Evolutionary conservation across 108 stramenopile genomes (phyloP), one percentile per base, ranked within the genome.

Genomic region (Epithemia pelagica): DNA sequence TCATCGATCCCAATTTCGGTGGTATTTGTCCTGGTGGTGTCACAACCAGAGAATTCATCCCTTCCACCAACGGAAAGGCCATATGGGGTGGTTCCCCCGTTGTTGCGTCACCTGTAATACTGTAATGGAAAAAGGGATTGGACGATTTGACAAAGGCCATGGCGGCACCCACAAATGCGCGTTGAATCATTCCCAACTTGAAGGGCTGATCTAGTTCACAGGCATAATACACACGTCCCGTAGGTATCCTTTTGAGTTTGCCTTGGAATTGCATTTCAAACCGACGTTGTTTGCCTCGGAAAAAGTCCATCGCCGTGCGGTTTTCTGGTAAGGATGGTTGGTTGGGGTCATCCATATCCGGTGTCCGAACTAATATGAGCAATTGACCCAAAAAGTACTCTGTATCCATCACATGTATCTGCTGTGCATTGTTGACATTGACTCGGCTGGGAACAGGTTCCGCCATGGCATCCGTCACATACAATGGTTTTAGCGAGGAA

Each of bases 191-290:
- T 19, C 96, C 96, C 85, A 94, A 79, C 32, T 85, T 83, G 24
- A 89, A 72, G 1, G 91, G 86, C 63, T 94, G 80, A 15, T 90
- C 85, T 28, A 95, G 58, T 62, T 94, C 90, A 55, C 79, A 83
- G 20, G 89, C 84, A 76, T 95, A 83, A 66, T 86, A 95, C 1
- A 95, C 65, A 27, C 77, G 76, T n/a, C 77, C 75, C 1, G 83
- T 87, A 1, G 90, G 87, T 24, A 88, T 22, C 66, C 88, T 90
- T 73, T 94, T 96, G 58, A 96, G 62, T 62, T 78, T 78, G 30
- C 90, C 66, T 68, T 95, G 96, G 63, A 88, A 93, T 73, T 96
- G 96, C 66, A 95, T 90, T 74, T 96, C 96, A 63, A 96, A 96
- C 31, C 90, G 78, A 30, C 96, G 88, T 32, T 92, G 88, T 59